Base-by-base conservation (phyloP, 1,139 yeast species). In the Yamadazyma triangularis region DNA sequence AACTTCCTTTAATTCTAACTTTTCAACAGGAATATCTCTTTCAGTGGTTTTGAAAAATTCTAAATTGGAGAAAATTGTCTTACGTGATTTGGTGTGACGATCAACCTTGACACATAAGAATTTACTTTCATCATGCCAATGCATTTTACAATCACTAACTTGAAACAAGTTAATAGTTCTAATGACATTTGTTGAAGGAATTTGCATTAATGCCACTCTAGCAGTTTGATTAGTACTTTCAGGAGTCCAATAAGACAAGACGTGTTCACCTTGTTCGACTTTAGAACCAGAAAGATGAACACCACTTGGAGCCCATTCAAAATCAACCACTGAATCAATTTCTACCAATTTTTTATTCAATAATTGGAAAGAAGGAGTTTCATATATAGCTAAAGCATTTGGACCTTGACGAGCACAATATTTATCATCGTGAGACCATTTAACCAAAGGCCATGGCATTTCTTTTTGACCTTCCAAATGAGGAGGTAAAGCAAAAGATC, bases 361-460 rank as follows among this genome's bases (percentile, higher is more conserved):
- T 43, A 91, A 63, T 45, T 69, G 70, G 66, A 75, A 79, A 28
- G 79, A 71, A 54, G 85, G 78, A 30, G 87, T 73, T 34, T 79
- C 79, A 60, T 89, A 93, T 42, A 93, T 75, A 30, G 95, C 91
- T 47, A 93, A 70, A 34, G 95, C 96, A 44, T 86, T 93, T 35
- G 95, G 95, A 33, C 91, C 91, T 60, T 86, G 78, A 66, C 98
- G 84, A 35, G 96, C 97, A 67, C 95, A 86, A 69, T 81, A 93
- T 60, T 79, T 81, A 61, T 87, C 96, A 62, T 93, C 94, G 49
- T 70, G 73, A 27, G 97, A 87, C 97, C 98, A 93, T 63, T 88
- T 89, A 56, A 93, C 83, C 54, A 91, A 77, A 30, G 99, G 99
- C 99, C 99, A 91, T 44, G 84, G 80, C 79, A 87, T 78, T 53